phyloP scores from a whole-genome alignment of 805 yeast genomes.

The Starmerella apicola region DNA sequence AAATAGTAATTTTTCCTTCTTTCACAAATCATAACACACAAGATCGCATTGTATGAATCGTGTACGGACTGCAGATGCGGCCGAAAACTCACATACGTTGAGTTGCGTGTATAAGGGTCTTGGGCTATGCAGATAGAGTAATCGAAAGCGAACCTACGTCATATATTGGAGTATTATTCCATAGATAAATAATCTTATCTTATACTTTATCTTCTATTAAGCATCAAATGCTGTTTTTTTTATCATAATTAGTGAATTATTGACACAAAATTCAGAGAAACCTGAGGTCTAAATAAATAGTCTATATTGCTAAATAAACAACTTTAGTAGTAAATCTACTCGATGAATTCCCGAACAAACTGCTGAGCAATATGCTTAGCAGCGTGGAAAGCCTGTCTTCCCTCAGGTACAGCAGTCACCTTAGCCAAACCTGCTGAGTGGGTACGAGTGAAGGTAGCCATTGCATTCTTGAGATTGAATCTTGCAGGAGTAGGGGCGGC shows the following conservation, averaged over 20 bases:
- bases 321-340: too few species aligned
- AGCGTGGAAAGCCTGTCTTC: slow-evolving; percentile 3
- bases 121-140: too few species aligned
- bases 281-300: not conserved
- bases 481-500: slow-evolving; percentile 12
- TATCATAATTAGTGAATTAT: too few species aligned
- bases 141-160: too few species aligned
- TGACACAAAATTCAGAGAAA: too few species aligned
- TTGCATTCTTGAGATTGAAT: slow-evolving; percentile 7
- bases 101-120: too few species aligned
- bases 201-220: too few species aligned
- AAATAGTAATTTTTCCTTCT: too few species aligned
- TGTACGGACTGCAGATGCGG: not conserved
- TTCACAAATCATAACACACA: not conserved
- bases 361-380: slow-evolving; percentile 5
- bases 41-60: not conserved
- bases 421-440: slow-evolving; percentile 11
- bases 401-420: slow-evolving; percentile 10
- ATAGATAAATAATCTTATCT: too few species aligned
- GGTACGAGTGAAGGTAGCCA: not conserved
- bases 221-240: too few species aligned
- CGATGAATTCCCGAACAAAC: slow-evolving; percentile 7
- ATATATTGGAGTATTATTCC: too few species aligned
- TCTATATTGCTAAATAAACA: not conserved
- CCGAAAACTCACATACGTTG: not conserved